Evolutionary conservation across 805 yeast species (phyloP).

Genomic region (Candida corydali): DNA sequence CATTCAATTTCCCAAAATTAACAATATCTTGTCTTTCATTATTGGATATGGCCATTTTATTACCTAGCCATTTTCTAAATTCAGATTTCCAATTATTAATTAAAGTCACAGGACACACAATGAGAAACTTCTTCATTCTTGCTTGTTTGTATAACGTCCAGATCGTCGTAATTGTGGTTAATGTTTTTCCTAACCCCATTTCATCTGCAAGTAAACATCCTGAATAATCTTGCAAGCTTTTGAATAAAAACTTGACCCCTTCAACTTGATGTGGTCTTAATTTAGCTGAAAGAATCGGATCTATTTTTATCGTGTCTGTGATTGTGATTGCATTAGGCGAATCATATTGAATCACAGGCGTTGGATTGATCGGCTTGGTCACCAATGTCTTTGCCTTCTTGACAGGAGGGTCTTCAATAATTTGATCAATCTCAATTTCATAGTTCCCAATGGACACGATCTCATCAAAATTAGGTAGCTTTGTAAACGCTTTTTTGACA

Average conservation of each 20-base stretch:
- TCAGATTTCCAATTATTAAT: constrained; percentile 86
- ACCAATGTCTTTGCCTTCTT: neutral
- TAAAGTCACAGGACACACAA: constrained; percentile 90
- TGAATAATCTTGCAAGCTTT: constrained; percentile 51
- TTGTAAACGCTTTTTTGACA: constrained; percentile 15
- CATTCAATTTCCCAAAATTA: constrained; percentile 61
- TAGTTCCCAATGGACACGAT: constrained; percentile 49
- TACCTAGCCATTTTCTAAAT: constrained; percentile 84
- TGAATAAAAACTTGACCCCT: constrained; percentile 78
- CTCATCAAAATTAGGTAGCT: constrained; percentile 6
- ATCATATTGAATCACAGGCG: neutral
- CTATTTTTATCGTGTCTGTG: constrained; percentile 20
- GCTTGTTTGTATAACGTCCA: constrained; percentile 79
- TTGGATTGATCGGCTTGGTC: constrained; percentile 9
- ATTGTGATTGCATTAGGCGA: neutral
- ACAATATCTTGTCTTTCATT: constrained; percentile 55
- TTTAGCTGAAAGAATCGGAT: constrained; percentile 47
- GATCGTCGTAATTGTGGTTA: constrained; percentile 76
- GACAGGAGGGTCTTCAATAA: neutral
- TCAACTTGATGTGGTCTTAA: constrained; percentile 85
- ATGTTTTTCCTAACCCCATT: constrained; percentile 80
- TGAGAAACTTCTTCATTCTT: constrained; percentile 61
- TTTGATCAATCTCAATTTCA: constrained; percentile 47
- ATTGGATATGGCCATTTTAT: constrained; percentile 59
- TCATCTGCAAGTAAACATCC: constrained; percentile 94